A percentile compares a stretch with the other conserved stretches of the same genome.
Conservation (phyloP, 2,329 filamentous ascomycete species). For the Pseudogymnoascus sp. region DNA sequence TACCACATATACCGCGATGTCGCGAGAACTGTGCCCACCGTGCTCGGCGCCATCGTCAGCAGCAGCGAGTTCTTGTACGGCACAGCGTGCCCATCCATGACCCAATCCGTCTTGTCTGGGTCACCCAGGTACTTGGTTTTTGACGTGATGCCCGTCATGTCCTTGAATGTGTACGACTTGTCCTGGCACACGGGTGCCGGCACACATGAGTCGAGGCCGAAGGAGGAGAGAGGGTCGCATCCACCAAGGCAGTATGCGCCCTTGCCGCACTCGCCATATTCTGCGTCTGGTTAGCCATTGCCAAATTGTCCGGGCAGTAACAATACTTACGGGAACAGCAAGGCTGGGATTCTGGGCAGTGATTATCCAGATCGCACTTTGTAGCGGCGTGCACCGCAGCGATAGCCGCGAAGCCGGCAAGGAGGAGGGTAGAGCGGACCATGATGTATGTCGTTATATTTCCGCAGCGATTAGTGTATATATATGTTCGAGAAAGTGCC, state of each 20-base stretch:
- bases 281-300: conserved; percentile 38
- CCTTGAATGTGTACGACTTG: conserved; percentile 65
- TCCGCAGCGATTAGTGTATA: background rate
- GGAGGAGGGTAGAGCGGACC: conserved; percentile 24
- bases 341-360: conserved; percentile 66
- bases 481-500: background rate
- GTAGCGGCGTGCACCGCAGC: conserved; percentile 21
- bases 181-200: conserved; percentile 76
- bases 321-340: conserved; percentile 69
- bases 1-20: conserved; percentile 93
- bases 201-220: conserved; percentile 74
- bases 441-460: conserved; percentile 21
- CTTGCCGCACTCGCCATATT: conserved; percentile 87
- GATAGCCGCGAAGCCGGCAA: conserved; percentile 21
- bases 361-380: conserved; percentile 43
- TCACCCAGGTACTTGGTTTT: conserved; percentile 86
- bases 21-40: conserved; percentile 79
- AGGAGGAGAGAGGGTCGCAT: conserved; percentile 83
- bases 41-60: conserved; percentile 81
- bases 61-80: conserved; percentile 62
- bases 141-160: conserved; percentile 59
- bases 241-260: conserved; percentile 94
- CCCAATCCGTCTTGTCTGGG: conserved; percentile 73
- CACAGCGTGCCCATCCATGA: conserved; percentile 70
- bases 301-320: background rate